phyloP scores from a whole-genome alignment of 2,329 filamentous ascomycete species.

The Ophiostoma populinum region DNA sequence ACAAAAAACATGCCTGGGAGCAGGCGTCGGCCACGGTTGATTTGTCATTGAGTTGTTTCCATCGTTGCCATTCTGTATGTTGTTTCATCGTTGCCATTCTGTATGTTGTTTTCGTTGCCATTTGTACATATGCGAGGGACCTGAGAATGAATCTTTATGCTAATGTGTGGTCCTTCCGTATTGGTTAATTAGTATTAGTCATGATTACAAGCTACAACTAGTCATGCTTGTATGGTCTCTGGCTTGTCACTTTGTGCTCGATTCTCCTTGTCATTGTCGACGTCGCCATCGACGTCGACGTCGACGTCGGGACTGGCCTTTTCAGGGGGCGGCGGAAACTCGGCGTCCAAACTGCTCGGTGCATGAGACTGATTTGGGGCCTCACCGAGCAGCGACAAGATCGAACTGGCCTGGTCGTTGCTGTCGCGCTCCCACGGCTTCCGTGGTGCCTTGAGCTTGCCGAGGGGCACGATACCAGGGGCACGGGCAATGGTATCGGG shows the following conservation, averaged over 20 bases:
- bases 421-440: slow-evolving; percentile 56
- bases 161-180: no score
- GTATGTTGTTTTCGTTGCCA: no score
- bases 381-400: background rate
- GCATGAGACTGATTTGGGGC: background rate
- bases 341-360: slow-evolving; percentile 13
- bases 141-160: no score
- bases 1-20: no score
- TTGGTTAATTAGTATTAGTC: no score
- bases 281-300: no score
- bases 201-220: no score
- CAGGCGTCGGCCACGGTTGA: slow-evolving; percentile 19
- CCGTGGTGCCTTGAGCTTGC: slow-evolving; percentile 27
- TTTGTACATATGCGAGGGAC: slow-evolving; percentile 15
- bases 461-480: slow-evolving; percentile 34
- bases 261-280: no score
- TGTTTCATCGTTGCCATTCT: slow-evolving; percentile 4
- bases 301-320: no score
- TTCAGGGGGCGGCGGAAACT: slow-evolving; percentile 17
- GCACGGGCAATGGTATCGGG: slow-evolving; percentile 61
- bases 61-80: background rate
- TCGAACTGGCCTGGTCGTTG: slow-evolving; percentile 2
- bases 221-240: no score
- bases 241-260: no score
- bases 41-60: slow-evolving; percentile 1